Evolutionary conservation across 2,329 filamentous ascomycete species (phyloP).

Genomic region (Hypoxylon sp.): DNA sequence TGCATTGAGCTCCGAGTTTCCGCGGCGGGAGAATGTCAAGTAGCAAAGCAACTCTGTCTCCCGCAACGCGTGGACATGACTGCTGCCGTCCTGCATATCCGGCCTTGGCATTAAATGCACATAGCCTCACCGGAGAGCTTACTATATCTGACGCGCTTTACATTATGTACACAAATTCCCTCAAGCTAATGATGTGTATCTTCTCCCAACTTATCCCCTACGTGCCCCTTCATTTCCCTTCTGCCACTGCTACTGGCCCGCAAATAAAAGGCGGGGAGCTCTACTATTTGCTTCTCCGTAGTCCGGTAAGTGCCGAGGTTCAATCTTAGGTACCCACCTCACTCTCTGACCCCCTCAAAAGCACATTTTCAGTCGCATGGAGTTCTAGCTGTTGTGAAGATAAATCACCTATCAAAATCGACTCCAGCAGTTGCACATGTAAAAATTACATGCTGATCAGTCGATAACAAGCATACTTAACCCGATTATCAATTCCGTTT

Average conservation of each 20-base stretch:
- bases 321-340: constrained; percentile 28
- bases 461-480: constrained; percentile 8
- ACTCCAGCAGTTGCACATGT: constrained; percentile 8
- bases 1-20: constrained; percentile 30
- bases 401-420: neutral
- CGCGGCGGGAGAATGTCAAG: constrained; percentile 24
- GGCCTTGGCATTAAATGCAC: constrained; percentile 29
- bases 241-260: constrained; percentile 7
- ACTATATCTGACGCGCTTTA: constrained; percentile 42
- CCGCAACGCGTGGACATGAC: constrained; percentile 26
- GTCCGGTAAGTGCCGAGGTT: constrained; percentile 36
- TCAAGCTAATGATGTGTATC: constrained; percentile 24
- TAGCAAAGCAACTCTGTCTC: constrained; percentile 17
- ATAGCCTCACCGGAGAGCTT: constrained; percentile 32
- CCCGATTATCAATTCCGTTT: constrained; percentile 17
- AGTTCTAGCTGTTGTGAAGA: neutral
- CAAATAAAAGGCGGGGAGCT: constrained; percentile 22
- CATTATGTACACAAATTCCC: constrained; percentile 33
- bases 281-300: constrained; percentile 12
- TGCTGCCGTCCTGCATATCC: constrained; percentile 33
- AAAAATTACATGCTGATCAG: neutral
- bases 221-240: constrained; percentile 28
- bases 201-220: constrained; percentile 13
- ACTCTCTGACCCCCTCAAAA: neutral
- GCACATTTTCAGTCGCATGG: neutral